Evolutionary conservation across 2,329 filamentous ascomycete species (phyloP), one percentile per base, ranked within the genome.

Genomic region (Trichoderma atroviride): DNA sequence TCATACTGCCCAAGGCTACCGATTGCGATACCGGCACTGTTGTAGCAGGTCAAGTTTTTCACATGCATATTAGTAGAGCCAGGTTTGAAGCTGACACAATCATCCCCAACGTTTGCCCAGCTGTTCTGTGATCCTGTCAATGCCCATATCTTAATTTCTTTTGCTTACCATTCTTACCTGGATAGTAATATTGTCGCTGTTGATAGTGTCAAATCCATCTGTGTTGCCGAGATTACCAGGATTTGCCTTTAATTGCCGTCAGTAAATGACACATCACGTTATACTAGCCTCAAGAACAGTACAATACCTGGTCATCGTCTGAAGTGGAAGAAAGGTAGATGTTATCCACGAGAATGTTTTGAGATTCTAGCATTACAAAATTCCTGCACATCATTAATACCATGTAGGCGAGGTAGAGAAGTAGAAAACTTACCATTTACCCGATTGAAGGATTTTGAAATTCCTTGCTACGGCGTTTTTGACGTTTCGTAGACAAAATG

Each of bases 301-400:
- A 35, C 7, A 19, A 5, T 64, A 64, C 61, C 61, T 64, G 61
- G 22, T 37, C 52, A 16, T 64, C 61, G 19, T 55, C 31, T 3
- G 61, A 64, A 55, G 61, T 64, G 10, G 61, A 53, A n/a, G 61
- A 64, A n/a, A 64, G 50, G n/a, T 52, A 55, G 22, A 64, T 64
- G 16, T 64, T 64, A 22, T 64, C 61, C 14, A 64, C 61, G n/a
- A 64, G 31, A 40, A 64, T 40, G 24, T 64, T 64, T 29, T 64
- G 47, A 64, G 47, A 64, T 55, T 64, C 61, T 24, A 64, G 9
- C 61, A 64, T 64, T 10, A 64, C 47, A 29, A 64, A 64, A n/a
- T 64, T 64, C 61, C 61, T 64, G 16, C n/a, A 55, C 0, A 55
- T 40, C n/a, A 62, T 29, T 24, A 37, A 6, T 29, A 5, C n/a